Evolutionary conservation across 2,329 filamentous ascomycete genomes (phyloP).

Genomic region (Fusarium pseudoanthophilum): DNA sequence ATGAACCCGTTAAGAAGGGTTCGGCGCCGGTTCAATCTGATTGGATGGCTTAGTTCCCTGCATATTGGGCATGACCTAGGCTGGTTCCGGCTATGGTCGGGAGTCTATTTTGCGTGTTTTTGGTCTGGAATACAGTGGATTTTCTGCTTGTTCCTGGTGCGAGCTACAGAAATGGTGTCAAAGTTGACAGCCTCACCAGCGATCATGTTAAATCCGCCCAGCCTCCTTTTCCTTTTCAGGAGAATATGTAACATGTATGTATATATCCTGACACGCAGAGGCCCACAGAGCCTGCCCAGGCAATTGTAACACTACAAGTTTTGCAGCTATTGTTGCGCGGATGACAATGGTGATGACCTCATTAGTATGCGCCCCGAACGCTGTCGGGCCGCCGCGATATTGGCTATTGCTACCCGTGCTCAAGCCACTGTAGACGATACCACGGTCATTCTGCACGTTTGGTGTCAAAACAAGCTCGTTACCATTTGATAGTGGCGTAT

Average conservation of each 20-base stretch:
- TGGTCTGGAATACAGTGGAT: slow-evolving; percentile 21
- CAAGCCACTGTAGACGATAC: slow-evolving; percentile 13
- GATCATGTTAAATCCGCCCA: neutral
- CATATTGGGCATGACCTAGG: slow-evolving; percentile 32
- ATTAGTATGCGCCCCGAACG: slow-evolving; percentile 5
- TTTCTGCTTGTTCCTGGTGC: slow-evolving; percentile 23
- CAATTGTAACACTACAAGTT: neutral
- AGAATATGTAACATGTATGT: neutral
- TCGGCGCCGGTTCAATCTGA: slow-evolving; percentile 27
- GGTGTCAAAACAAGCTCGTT: neutral
- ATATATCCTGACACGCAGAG: neutral
- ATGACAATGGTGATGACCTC: slow-evolving; percentile 30
- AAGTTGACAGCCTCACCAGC: slow-evolving; percentile 12
- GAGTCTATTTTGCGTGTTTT: slow-evolving; percentile 23
- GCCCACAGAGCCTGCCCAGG: slow-evolving; percentile 8
- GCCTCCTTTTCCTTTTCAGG: slow-evolving; percentile 12
- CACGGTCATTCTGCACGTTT: neutral
- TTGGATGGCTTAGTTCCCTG: slow-evolving; percentile 42
- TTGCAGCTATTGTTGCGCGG: neutral
- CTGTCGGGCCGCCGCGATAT: slow-evolving; percentile 9
- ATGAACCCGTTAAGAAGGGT: slow-evolving; percentile 32
- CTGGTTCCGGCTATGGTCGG: slow-evolving; percentile 28
- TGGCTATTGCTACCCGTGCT: neutral
- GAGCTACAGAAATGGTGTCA: slow-evolving; percentile 20
- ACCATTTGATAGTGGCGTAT: neutral